Conservation (phyloP, 768 basidiomycete genomes). For the Lactifluus hygrophoroides region DNA sequence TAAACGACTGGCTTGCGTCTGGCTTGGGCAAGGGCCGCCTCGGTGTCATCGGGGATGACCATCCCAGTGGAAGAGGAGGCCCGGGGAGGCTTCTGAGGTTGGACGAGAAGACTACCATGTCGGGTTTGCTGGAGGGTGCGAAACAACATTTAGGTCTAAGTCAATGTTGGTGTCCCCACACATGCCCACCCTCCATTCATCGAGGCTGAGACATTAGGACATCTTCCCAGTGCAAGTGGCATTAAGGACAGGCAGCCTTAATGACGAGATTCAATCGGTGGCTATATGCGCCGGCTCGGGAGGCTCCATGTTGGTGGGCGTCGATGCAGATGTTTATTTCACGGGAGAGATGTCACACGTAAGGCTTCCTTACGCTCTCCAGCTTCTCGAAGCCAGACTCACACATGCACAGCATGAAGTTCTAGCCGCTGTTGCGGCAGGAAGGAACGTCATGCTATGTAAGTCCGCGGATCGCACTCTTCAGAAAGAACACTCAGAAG, state of each 20-base stretch:
- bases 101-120: slow-evolving; percentile 15
- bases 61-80: slow-evolving; percentile 29
- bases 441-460: slow-evolving; percentile 80
- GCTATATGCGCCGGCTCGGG: slow-evolving; percentile 93
- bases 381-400: slow-evolving; percentile 7
- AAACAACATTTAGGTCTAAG: slow-evolving; percentile 23
- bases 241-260: slow-evolving; percentile 22
- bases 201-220: slow-evolving; percentile 1
- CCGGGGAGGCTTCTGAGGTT: slow-evolving; percentile 8
- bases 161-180: slow-evolving; percentile 36
- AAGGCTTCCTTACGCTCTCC: slow-evolving; percentile 12
- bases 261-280: slow-evolving; percentile 41
- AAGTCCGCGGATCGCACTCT: slow-evolving; percentile 26
- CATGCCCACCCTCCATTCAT: neutral
- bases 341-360: slow-evolving; percentile 94
- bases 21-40: slow-evolving; percentile 23
- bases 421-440: slow-evolving; percentile 66
- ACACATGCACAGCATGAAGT: slow-evolving; percentile 63
- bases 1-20: slow-evolving; percentile 83
- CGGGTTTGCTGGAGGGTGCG: slow-evolving; percentile 35
- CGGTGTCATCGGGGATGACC: slow-evolving; percentile 34
- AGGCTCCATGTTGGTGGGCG: slow-evolving; percentile 61
- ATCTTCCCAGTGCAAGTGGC: slow-evolving; percentile 60
- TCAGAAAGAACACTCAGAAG: neutral
- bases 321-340: slow-evolving; percentile 77